Conservation (phyloP, 176 grass and related monocot species). For the Cymbopogon citratus region DNA sequence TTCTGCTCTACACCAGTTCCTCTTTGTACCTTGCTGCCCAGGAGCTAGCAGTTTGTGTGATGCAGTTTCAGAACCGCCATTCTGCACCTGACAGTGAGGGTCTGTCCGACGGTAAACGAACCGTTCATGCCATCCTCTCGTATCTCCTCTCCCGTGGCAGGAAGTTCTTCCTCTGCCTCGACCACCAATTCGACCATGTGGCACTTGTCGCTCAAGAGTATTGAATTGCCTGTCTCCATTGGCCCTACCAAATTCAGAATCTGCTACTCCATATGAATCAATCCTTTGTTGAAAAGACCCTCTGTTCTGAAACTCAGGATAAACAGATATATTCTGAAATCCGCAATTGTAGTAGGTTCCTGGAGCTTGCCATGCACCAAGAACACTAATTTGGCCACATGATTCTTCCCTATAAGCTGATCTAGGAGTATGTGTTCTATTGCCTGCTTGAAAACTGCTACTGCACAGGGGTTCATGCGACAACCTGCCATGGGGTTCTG, state of each 20-base stretch:
- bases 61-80: background rate
- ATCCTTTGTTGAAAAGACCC: constrained; percentile 5
- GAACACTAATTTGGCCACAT: background rate
- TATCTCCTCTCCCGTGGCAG: constrained; percentile 10
- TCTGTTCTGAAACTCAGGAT: constrained; percentile 6
- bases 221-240: constrained; percentile 10
- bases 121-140: constrained; percentile 12
- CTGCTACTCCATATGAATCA: constrained; percentile 18
- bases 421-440: constrained; percentile 26
- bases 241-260: constrained; percentile 3
- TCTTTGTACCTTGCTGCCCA: constrained; percentile 32
- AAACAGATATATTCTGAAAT: constrained; percentile 5
- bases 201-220: background rate
- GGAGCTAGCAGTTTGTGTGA: background rate
- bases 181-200: constrained; percentile 2
- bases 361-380: constrained; percentile 24
- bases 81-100: background rate
- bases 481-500: background rate
- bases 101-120: constrained; percentile 3
- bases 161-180: constrained; percentile 13
- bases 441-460: constrained; percentile 23
- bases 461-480: background rate
- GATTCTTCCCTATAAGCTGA: constrained; percentile 22
- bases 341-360: constrained; percentile 21
- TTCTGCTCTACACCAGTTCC: constrained; percentile 26